Percentiles rank a stretch among this genome's conserved stretches.
Conservation (phyloP, 2,329 filamentous ascomycete genomes). For the Neobulgaria alba region DNA sequence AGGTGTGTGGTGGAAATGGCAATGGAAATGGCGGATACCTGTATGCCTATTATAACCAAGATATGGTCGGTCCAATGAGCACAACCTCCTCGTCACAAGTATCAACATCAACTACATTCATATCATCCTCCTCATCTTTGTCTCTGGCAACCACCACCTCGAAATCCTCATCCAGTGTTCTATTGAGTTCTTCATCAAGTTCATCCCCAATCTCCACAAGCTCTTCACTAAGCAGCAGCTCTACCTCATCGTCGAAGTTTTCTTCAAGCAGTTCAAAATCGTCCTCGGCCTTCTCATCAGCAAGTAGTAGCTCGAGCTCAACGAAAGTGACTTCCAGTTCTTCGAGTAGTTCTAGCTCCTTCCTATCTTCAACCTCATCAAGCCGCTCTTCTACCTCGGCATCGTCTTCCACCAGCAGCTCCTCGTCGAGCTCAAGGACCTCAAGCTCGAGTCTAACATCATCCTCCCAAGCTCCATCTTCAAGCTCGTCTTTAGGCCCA, state of each 20-base stretch:
- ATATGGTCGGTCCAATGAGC: too few relatives aligned
- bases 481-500: neutral
- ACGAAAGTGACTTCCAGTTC: neutral
- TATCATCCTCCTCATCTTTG: neutral
- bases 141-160: neutral
- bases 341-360: neutral
- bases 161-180: neutral
- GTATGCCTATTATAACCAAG: too few relatives aligned
- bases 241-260: neutral
- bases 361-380: neutral
- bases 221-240: neutral
- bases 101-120: too few relatives aligned
- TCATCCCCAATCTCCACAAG: neutral
- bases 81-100: too few relatives aligned
- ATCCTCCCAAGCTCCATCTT: too few relatives aligned
- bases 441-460: too few relatives aligned
- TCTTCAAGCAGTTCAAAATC: neutral
- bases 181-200: too few relatives aligned
- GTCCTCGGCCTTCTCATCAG: neutral
- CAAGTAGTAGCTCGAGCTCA: slow-evolving; percentile 1
- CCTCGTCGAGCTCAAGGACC: neutral
- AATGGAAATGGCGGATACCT: too few relatives aligned
- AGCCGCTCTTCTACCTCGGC: neutral
- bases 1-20: neutral
- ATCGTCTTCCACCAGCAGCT: neutral